A percentile compares a stretch with the other conserved stretches of the same genome.
Evolutionary conservation across 176 grass and related monocot species (phyloP).

Genomic region (Bothriochloa decipiens): DNA sequence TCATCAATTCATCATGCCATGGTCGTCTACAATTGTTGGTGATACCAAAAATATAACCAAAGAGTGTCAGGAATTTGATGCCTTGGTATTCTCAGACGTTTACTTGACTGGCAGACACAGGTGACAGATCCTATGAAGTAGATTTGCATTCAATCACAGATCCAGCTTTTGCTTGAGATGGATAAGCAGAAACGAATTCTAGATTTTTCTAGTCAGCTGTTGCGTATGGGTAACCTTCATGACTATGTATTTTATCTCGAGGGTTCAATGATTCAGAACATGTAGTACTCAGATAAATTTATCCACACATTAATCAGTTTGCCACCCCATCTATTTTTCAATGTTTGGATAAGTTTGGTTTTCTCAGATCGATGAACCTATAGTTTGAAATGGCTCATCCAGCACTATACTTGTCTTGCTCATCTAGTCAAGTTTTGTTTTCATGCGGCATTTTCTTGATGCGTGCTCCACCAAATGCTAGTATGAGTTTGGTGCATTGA

Average conservation of each 20-base stretch:
- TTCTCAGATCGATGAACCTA: not conserved
- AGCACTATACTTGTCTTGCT: slow-evolving; percentile 28
- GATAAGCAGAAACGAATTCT: slow-evolving; percentile 11
- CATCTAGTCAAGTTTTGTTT: slow-evolving; percentile 36
- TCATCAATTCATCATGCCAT: slow-evolving; percentile 5
- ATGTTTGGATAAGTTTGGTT: not conserved
- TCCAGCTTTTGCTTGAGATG: slow-evolving; percentile 29
- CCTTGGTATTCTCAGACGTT: slow-evolving; percentile 32
- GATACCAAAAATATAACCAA: slow-evolving; percentile 39
- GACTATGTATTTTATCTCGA: not conserved
- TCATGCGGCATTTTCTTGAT: slow-evolving; percentile 22
- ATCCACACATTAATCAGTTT: slow-evolving; percentile 3
- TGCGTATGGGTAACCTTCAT: slow-evolving; percentile 19
- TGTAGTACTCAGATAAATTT: slow-evolving; percentile 11
- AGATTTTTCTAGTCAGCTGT: slow-evolving; percentile 23
- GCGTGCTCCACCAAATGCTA: slow-evolving; percentile 34
- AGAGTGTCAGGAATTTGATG: slow-evolving; percentile 40
- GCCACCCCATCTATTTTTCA: not conserved
- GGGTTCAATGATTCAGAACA: slow-evolving; percentile 22
- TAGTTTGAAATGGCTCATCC: slow-evolving; percentile 38
- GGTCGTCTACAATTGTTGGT: slow-evolving; percentile 30
- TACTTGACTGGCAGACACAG: slow-evolving; percentile 11
- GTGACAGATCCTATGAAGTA: not conserved
- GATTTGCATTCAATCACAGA: slow-evolving; percentile 32
- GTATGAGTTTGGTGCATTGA: slow-evolving; percentile 43